Conservation (phyloP, 768 basidiomycete species). For the Crucibulum laeve region DNA sequence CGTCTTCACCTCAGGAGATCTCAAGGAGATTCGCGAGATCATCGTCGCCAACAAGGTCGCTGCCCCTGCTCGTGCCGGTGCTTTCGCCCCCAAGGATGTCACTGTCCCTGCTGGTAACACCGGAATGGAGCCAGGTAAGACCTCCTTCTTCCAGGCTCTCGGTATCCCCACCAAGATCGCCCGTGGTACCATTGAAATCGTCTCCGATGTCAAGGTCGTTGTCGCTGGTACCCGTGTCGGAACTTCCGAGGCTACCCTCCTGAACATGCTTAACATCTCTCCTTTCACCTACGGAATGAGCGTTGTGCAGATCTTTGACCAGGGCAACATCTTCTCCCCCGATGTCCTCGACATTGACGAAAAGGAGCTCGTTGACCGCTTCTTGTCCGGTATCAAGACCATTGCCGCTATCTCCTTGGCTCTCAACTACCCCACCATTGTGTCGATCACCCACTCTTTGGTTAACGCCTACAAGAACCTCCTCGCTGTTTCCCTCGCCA, state of each 20-base stretch:
- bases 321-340: constrained; percentile 88
- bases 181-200: constrained; percentile 99
- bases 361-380: constrained; percentile 84
- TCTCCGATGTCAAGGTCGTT: constrained; percentile 95
- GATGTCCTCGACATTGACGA: constrained; percentile 92
- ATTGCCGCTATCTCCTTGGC: constrained; percentile 96
- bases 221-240: constrained; percentile 91
- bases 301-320: constrained; percentile 94
- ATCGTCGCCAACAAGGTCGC: constrained; percentile 97
- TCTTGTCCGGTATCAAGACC: constrained; percentile 91
- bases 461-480: constrained; percentile 99
- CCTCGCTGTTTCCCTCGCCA: constrained; percentile 80
- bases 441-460: constrained; percentile 89
- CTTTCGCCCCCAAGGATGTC: constrained; percentile 90
- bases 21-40: constrained; percentile 91
- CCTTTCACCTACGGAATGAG: constrained; percentile 99
- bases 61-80: constrained; percentile 98
- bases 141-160: constrained; percentile 99
- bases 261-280: constrained; percentile 99
- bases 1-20: constrained; percentile 90
- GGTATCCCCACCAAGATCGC: constrained; percentile 99
- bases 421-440: constrained; percentile 93
- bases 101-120: constrained; percentile 94
- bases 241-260: constrained; percentile 91
- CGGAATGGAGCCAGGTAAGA: constrained; percentile 99